A percentile compares a stretch with the other conserved stretches of the same genome.
phyloP scores from a whole-genome alignment of 2,329 filamentous ascomycete genomes.

The Cordyceps tenuipes region DNA sequence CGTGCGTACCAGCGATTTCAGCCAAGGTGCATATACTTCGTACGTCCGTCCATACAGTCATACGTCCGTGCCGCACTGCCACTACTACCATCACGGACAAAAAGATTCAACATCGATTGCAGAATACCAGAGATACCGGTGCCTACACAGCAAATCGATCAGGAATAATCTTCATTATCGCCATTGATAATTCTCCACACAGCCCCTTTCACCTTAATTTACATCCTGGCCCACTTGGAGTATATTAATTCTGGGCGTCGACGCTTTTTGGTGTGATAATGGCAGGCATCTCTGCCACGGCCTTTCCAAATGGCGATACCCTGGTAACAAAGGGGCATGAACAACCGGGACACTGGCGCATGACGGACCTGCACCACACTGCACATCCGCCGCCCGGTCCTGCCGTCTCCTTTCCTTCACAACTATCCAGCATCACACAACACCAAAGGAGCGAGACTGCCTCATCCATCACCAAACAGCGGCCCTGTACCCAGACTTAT shows the following conservation, averaged over 20 bases:
- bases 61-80: background rate
- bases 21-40: background rate
- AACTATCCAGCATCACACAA: background rate
- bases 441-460: background rate
- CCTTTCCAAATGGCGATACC: slow-evolving; percentile 1
- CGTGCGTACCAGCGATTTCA: background rate
- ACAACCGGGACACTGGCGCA: slow-evolving; percentile 2
- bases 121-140: background rate
- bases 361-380: background rate
- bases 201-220: slow-evolving; percentile 2
- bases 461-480: background rate
- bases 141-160: background rate
- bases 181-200: background rate
- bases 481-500: background rate
- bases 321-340: slow-evolving; percentile 8
- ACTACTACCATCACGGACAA: background rate
- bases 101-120: background rate
- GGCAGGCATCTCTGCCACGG: slow-evolving; percentile 6
- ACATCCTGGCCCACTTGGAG: slow-evolving; percentile 8
- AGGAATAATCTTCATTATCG: background rate
- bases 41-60: too few species aligned
- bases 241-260: background rate
- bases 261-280: slow-evolving; percentile 5
- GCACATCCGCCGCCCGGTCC: background rate
- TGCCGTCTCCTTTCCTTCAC: slow-evolving; percentile 1